phyloP scores from a whole-genome alignment of 2,329 filamentous ascomycete genomes.

The Ophiostoma angusticollis region DNA sequence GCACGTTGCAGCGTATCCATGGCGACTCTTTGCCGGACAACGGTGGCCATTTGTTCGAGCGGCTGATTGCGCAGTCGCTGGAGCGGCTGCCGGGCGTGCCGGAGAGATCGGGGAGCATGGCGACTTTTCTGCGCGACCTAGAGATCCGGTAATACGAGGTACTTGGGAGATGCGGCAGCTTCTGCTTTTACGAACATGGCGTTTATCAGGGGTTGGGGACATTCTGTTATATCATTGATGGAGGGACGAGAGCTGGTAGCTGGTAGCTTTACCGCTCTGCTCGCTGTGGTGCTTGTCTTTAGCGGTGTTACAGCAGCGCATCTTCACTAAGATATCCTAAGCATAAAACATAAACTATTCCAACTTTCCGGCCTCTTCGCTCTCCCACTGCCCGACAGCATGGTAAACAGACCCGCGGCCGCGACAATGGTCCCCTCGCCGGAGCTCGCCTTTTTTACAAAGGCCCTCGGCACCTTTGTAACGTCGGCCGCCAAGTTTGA shows the following conservation, averaged over 20 bases:
- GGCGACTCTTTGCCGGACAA: conserved; percentile 17
- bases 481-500: conserved; percentile 29
- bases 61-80: conserved; percentile 19
- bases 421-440: conserved; percentile 4
- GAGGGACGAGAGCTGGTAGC: too few species aligned
- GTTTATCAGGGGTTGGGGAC: too few species aligned
- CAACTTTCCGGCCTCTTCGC: too few species aligned
- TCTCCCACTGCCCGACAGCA: too few species aligned
- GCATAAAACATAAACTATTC: too few species aligned
- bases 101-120: conserved; percentile 20
- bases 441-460: conserved; percentile 28
- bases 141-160: conserved; percentile 25
- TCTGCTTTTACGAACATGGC: too few species aligned
- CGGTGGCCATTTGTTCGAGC: conserved; percentile 23
- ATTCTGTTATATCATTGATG: too few species aligned
- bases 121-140: conserved; percentile 29
- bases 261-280: too few species aligned
- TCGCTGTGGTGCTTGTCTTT: too few species aligned
- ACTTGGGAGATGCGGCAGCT: too few species aligned
- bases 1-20: conserved; percentile 18
- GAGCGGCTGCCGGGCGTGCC: conserved; percentile 20
- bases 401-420: background rate
- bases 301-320: too few species aligned
- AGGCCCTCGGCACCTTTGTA: conserved; percentile 32
- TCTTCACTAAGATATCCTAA: too few species aligned